These are phyloP conservation scores for Rhodomyrtus tomentosa DNA, from an alignment of 345 rosid genomes.

Conservation along the genomic window DNA sequence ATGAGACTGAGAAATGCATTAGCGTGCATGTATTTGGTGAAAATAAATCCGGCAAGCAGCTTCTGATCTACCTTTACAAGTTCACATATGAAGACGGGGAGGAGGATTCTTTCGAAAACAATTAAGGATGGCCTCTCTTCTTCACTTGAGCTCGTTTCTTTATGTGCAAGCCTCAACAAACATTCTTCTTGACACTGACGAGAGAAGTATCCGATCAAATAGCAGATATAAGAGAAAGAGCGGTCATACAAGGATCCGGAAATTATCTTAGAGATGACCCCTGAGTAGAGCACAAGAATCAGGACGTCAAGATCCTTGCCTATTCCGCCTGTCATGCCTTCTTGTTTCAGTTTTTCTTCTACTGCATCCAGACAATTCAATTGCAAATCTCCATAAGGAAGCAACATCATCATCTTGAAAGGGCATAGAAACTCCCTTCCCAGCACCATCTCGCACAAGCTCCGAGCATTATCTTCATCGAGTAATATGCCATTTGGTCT, in stretches of 20 bases:
- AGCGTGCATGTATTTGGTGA: constrained; percentile 74
- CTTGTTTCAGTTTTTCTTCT: constrained; percentile 57
- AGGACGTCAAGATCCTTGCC: constrained; percentile 46
- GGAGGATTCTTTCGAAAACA: constrained; percentile 43
- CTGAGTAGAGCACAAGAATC: constrained; percentile 50
- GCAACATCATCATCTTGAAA: constrained; percentile 48
- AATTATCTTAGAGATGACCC: constrained; percentile 36
- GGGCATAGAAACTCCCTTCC: constrained; percentile 32
- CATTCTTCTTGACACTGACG: constrained; percentile 53
- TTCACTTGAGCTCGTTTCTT: constrained; percentile 7
- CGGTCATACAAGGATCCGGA: constrained; percentile 29
- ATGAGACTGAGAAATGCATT: constrained; percentile 53
- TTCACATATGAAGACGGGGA: constrained; percentile 60
- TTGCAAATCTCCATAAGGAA: constrained; percentile 57
- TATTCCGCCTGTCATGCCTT: constrained; percentile 30
- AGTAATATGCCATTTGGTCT: constrained; percentile 42
- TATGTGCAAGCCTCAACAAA: constrained; percentile 8
- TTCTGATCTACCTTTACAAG: constrained; percentile 66
- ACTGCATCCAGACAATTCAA: constrained; percentile 36
- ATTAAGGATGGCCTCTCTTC: constrained; percentile 6
- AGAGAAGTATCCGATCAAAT: constrained; percentile 51
- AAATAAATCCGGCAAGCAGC: constrained; percentile 64
- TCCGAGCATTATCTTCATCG: constrained; percentile 45
- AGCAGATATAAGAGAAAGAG: constrained; percentile 61
- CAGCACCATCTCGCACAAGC: constrained; percentile 20